Evolutionary conservation across 352 stramenopile genomes (phyloP).

Genomic region (Saprolegnia parasitica): DNA sequence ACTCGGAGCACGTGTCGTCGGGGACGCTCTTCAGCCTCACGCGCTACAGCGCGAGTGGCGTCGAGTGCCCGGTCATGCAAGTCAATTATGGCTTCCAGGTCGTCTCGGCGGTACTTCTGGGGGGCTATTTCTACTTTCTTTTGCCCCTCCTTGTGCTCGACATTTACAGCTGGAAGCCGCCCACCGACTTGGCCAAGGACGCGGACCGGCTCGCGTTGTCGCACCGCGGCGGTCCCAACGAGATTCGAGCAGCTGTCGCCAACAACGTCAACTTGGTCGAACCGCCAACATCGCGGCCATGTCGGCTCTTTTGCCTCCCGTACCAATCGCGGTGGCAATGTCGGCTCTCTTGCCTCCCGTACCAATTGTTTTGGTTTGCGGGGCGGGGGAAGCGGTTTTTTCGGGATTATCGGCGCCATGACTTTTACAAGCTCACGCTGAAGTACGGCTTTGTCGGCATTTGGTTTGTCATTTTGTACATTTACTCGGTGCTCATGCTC

Average conservation of each 20-base stretch:
- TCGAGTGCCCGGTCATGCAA: conserved; percentile 30
- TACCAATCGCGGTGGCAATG: not conserved
- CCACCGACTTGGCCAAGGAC: conserved; percentile 40
- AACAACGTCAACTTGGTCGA: conserved; percentile 52
- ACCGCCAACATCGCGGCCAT: conserved; percentile 2
- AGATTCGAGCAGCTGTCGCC: conserved; percentile 50
- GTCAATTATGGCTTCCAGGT: conserved; percentile 45
- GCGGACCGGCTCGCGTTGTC: conserved; percentile 33
- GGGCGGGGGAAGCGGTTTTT: conserved; percentile 32
- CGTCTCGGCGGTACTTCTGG: conserved; percentile 37
- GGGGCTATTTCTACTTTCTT: conserved; percentile 48
- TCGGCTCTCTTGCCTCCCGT: not conserved
- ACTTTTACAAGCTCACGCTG: conserved; percentile 36
- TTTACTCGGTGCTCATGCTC: conserved; percentile 50
- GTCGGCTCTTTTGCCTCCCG: conserved; percentile 2
- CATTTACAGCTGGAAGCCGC: conserved; percentile 52
- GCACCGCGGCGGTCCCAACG: conserved; percentile 33
- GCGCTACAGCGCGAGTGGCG: conserved; percentile 23
- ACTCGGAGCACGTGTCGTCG: conserved; percentile 34
- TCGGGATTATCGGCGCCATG: conserved; percentile 38
- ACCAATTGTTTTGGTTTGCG: conserved; percentile 19
- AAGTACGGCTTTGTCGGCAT: conserved; percentile 44
- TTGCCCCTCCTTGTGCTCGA: conserved; percentile 51
- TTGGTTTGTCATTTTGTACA: conserved; percentile 42
- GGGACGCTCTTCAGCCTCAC: conserved; percentile 23